These are phyloP conservation scores for Saposhnikovia divaricata DNA, from an alignment of 129 eudicot genomes.

Conservation along the genomic window DNA sequence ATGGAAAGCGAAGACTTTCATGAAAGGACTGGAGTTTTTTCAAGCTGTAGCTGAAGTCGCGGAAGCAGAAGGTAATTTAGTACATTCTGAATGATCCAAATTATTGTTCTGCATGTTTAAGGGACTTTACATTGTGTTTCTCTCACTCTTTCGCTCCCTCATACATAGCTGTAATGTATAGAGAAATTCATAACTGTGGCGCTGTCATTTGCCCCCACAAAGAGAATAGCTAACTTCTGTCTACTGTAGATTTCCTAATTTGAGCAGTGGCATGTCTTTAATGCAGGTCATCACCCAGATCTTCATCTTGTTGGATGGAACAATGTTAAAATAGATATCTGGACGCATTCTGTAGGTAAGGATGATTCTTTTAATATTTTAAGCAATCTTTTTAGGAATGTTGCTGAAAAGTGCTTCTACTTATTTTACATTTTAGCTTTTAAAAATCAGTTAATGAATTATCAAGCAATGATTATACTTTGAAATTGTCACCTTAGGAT, in stretches of 20 bases:
- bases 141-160: not conserved
- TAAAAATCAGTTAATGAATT: not conserved
- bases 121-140: not conserved
- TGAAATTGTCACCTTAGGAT: not conserved
- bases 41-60: slow-evolving; percentile 68
- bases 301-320: slow-evolving; percentile 98
- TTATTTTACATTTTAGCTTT: not conserved
- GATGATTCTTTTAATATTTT: not conserved
- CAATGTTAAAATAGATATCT: slow-evolving; percentile 73
- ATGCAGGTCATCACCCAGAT: slow-evolving; percentile 94
- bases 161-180: not conserved
- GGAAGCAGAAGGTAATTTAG: slow-evolving; percentile 75
- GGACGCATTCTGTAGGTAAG: slow-evolving; percentile 95
- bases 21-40: slow-evolving; percentile 78
- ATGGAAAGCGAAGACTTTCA: slow-evolving; percentile 85
- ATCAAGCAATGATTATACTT: not conserved
- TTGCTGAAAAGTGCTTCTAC: not conserved
- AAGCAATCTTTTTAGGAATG: not conserved
- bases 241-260: not conserved
- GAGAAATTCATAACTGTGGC: not conserved
- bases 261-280: slow-evolving; percentile 3
- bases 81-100: not conserved
- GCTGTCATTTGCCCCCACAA: not conserved
- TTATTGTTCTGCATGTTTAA: not conserved
- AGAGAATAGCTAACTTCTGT: not conserved